Evolutionary conservation across 106 monocot genomes (phyloP), one percentile per base, ranked within the genome.

Genomic region (Apostasia ramifera): DNA sequence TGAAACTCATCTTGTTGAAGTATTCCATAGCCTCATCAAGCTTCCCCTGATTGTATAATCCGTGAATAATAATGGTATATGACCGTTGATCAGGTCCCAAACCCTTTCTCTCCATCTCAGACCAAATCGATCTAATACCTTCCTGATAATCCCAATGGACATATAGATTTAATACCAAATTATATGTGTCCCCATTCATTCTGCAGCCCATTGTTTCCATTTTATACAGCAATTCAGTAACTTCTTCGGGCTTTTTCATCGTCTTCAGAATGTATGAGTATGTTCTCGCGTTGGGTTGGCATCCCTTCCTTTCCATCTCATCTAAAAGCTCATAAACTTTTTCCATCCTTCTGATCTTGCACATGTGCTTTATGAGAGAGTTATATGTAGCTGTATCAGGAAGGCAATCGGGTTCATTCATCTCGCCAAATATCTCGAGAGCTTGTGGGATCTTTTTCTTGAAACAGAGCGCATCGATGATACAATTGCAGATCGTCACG

Each of bases 401-500:
- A 1, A 74, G 61, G 53, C 83, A 82, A 56, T 83, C 85, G 2
- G 73, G 77, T 26, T 81, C 84, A 65, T 80, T 70, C 89, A 97
- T 92, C 66, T 97, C 97, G 45, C 47, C 61, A 63, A 90, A 94
- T 56, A 94, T 76, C 41, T 76, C 74, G 46, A 94, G 83, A n/a
- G 94, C 94, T 72, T 84, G 71, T 2, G 94, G 94, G 15, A 94
- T 87, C 70, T 42, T 86, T 79, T 94, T 89, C 78, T 87, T 94
- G 48, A 94, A 94, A 67, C 89, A 94, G 42, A 94, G 65, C 11
- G 78, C 82, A 72, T 94, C 90, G 42, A 94, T 94, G 12, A 94
- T 81, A 53, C 83, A 90, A 57, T 94, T 94, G 59, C 84, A 90
- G 15, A 94, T 87, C 1, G 79, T 47, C 26, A 89, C 94, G 66